Evolutionary conservation across 2,329 filamentous ascomycete genomes (phyloP), one percentile per base, ranked within the genome.

Genomic region (Alternaria infectoria): DNA sequence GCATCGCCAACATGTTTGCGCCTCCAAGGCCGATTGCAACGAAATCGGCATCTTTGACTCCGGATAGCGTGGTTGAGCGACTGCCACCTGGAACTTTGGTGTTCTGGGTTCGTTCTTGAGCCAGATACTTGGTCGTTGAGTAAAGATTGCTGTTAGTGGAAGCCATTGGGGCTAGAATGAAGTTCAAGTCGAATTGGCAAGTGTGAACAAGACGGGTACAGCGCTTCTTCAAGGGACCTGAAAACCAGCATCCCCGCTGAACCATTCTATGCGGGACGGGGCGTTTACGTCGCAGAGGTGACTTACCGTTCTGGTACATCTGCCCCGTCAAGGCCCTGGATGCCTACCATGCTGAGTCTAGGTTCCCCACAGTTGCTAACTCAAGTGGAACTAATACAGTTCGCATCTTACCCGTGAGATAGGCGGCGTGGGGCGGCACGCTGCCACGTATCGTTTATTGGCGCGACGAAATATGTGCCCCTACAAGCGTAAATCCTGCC

Each of bases 1-100:
- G 21, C 68, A 70, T 70, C 12, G 67, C 67, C 28, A 69, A 40
- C 62, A 68, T 64, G 52, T 69, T 69, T 45, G 65, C 66, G 36
- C 68, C 66, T 19, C 68, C 64, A 57, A 67, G 66, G 36, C 66
- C 68, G 25, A 70, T 61, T 3, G 68, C 68, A 7, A 70, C 44
- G 21, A 70, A 69, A 36, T 67, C 63, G 7, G 68, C 60, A 64
- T 69, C 62, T 61, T 69, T 70, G 61, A 64, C 64, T 30, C 56
- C 66, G 9, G 30, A 51, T 21, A 66, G 47, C 11, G 60, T 45
- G 6, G 57, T 51, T 40, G 61, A 63, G 19, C 45, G 45, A 45
- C 56, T 55, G 26, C 56, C 57, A 5, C 59, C 54, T 12, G 59
- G 59, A 2, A 17, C 25, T 17, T 25, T 62, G 25, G 32, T 26